Conservation (phyloP, 345 rosid genomes). For the Excoecaria agallocha region DNA sequence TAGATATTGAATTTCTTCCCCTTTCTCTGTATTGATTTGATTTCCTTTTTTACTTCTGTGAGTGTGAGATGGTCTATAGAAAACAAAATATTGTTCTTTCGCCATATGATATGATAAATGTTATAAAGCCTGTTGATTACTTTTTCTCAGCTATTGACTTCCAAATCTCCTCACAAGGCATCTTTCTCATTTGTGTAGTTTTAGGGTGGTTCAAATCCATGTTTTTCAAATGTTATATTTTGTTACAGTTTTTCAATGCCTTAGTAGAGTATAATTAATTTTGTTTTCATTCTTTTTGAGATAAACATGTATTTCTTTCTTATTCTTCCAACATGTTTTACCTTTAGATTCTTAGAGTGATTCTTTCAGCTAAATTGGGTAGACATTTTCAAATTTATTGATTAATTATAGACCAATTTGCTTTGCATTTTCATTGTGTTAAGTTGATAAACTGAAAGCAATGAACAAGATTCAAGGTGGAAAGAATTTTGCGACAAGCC, state of each 20-base stretch:
- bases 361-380: neutral
- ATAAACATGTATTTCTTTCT: too few species aligned
- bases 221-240: neutral
- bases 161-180: neutral
- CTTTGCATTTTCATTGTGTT: neutral
- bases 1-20: too few species aligned
- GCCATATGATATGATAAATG: neutral
- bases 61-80: neutral
- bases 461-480: conserved; percentile 69
- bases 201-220: neutral
- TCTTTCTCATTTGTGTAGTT: neutral
- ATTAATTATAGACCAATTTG: neutral
- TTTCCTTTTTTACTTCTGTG: too few species aligned
- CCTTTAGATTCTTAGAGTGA: neutral
- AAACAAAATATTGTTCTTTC: too few species aligned
- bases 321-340: too few species aligned
- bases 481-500: conserved; percentile 97
- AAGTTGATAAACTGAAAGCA: conserved; percentile 28
- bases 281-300: too few species aligned
- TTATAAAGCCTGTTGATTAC: neutral
- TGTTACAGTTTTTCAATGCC: neutral
- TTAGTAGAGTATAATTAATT: too few species aligned
- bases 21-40: too few species aligned
- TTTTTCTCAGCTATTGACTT: neutral
- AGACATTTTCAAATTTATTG: neutral